Conservation (phyloP, 805 yeast genomes). For the Candida maesae region DNA sequence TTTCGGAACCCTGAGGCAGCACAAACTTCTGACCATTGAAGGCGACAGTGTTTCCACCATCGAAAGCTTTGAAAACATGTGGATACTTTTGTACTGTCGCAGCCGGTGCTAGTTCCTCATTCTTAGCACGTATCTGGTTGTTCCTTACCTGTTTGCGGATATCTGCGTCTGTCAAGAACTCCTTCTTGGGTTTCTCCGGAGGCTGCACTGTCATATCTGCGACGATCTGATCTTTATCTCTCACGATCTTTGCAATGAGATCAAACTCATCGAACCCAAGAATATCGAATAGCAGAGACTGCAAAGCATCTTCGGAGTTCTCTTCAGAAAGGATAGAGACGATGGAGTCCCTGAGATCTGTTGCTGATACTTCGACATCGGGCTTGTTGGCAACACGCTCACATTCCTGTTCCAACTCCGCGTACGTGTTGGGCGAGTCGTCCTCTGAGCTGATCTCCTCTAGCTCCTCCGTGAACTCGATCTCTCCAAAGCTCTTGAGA, state of each 20-base stretch:
- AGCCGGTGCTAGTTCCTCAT: slow-evolving; percentile 45
- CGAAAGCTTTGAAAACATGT: slow-evolving; percentile 76
- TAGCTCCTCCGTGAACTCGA: slow-evolving; percentile 25
- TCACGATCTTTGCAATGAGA: slow-evolving; percentile 60
- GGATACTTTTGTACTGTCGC: slow-evolving; percentile 59
- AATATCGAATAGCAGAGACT: slow-evolving; percentile 70
- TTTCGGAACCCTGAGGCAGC: slow-evolving; percentile 77
- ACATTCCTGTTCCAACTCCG: slow-evolving; percentile 22
- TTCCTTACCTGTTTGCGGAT: slow-evolving; percentile 49
- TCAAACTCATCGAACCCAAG: slow-evolving; percentile 87
- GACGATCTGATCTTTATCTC: slow-evolving; percentile 36
- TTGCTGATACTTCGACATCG: slow-evolving; percentile 32
- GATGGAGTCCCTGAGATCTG: slow-evolving; percentile 29
- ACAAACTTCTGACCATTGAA: slow-evolving; percentile 77
- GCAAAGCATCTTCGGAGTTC: slow-evolving; percentile 55
- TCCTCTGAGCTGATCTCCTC: slow-evolving; percentile 14
- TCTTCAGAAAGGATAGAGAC: slow-evolving; percentile 33
- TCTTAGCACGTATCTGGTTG: slow-evolving; percentile 47
- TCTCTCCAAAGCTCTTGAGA: slow-evolving; percentile 31
- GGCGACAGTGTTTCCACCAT: slow-evolving; percentile 65
- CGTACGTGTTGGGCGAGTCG: slow-evolving; percentile 16
- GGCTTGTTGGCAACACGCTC: slow-evolving; percentile 31
- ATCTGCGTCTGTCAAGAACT: slow-evolving; percentile 49
- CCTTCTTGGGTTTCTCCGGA: slow-evolving; percentile 19
- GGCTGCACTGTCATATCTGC: slow-evolving; percentile 22